Base-by-base conservation (phyloP, 2,329 filamentous ascomycete genomes). In the Eurotiales sp. region DNA sequence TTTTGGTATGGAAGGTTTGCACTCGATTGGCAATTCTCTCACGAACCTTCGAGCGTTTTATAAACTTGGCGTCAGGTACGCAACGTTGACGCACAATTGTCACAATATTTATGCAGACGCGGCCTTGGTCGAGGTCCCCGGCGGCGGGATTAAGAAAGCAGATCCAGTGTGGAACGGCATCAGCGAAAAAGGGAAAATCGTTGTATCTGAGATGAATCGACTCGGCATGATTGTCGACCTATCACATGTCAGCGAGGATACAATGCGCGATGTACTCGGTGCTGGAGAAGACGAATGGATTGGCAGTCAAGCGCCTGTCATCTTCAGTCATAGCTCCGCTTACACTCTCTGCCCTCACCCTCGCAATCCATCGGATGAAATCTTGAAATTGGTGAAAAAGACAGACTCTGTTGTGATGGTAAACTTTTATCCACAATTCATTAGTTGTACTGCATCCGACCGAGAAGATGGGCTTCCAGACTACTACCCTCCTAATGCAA, bases 141-240 rank as follows among this genome's bases (percentile, higher is more conserved):
- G 66, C 56, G 30, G 66, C 54, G 58, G 61, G 8, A 64, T 74
- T 1, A 72, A 73, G 17, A 75, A 63, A 37, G 63, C 67, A 12
- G 60, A 64, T 34, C 64, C 64, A 22, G 54, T 64, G 17, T 70
- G 68, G 76, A 81, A 53, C 68, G 92, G 92, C 2, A 77, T 97
- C 1, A 92, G 86, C 53, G 74, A 78, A 1, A 77, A 78, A 1
- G 92, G 92, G 4, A 79, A 81, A 46, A 66, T 77, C 11, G 72
- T 96, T 0, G 76, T 97, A 40, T 76, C 77, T 30, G 92, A 97
- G 74, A 96, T 97, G 91, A 97, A 96, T 67, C 82, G 92, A 3
- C 75, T 96, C 2, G 92, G 92, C 22, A 90, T 96, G 85, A 83
- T 96, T n/a, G 87, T 97, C 36, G 92, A 96, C 65, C 77, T 96